Percentiles rank a stretch among this genome's conserved stretches.
Conservation (phyloP, 164 flowering plant species). For the Dillenia suffruticosa region DNA sequence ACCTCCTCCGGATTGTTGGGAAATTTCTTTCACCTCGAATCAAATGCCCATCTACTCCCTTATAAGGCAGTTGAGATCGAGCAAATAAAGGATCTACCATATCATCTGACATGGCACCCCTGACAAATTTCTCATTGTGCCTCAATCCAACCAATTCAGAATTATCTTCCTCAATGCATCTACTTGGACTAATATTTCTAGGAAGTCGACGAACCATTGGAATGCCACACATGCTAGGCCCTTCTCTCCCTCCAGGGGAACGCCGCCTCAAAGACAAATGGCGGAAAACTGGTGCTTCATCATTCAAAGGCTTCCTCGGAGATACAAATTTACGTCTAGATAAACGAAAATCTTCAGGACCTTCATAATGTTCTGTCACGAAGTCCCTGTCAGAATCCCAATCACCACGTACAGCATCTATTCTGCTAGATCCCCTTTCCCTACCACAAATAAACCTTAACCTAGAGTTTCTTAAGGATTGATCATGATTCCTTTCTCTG, state of each 20-base stretch:
- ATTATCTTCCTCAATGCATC: slow-evolving; percentile 30
- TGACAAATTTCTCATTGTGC: slow-evolving; percentile 37
- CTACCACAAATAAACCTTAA: slow-evolving; percentile 32
- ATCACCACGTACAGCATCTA: slow-evolving; percentile 22
- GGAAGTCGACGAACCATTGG: slow-evolving; percentile 38
- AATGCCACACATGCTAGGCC: slow-evolving; percentile 25
- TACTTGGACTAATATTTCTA: slow-evolving; percentile 44
- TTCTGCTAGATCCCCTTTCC: slow-evolving; percentile 35
- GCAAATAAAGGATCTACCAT: slow-evolving; percentile 26
- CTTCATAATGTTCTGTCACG: slow-evolving; percentile 25
- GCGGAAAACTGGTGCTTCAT: slow-evolving; percentile 29
- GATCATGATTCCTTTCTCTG: slow-evolving; percentile 45
- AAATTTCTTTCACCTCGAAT: slow-evolving; percentile 34
- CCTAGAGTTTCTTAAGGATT: slow-evolving; percentile 35
- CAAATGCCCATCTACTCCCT: slow-evolving; percentile 36
- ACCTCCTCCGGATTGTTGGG: slow-evolving; percentile 39
- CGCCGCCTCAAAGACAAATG: slow-evolving; percentile 42
- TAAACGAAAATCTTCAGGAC: slow-evolving; percentile 27
- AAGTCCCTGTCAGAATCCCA: slow-evolving; percentile 41
- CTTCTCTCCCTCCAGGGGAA: slow-evolving; percentile 47
- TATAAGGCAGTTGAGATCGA: slow-evolving; percentile 40
- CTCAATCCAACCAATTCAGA: slow-evolving; percentile 37
- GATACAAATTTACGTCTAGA: slow-evolving; percentile 34
- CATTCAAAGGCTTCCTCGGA: slow-evolving; percentile 31
- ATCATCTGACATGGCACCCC: slow-evolving; percentile 36